Base-by-base conservation (phyloP, 2,329 filamentous ascomycete species). In the Pseudohalonectria lignicola region DNA sequence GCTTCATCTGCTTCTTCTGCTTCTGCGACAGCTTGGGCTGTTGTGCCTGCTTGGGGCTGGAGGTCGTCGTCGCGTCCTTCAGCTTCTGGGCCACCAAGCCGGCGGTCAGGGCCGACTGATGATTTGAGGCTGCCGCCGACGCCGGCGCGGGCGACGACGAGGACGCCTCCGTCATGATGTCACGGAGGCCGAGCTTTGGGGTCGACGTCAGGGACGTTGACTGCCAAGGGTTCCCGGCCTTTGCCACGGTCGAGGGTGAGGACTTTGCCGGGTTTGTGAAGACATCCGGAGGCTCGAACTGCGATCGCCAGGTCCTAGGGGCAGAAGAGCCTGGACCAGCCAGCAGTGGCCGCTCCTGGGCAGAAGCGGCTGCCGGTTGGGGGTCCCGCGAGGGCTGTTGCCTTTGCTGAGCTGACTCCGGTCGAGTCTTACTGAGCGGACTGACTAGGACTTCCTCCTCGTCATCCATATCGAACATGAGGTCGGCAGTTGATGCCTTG, bases 381-480 rank as follows among this genome's bases (percentile, higher is more conserved):
- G n/a, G n/a, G n/a, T n/a, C n/a, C n/a, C n/a, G n/a, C n/a, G n/a
- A n/a, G n/a, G n/a, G n/a, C n/a, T n/a, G n/a, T n/a, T n/a, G n/a
- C n/a, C n/a, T n/a, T n/a, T n/a, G n/a, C n/a, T n/a, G n/a, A n/a
- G n/a, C n/a, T n/a, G n/a, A n/a, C n/a, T n/a, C n/a, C n/a, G n/a
- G n/a, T n/a, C n/a, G n/a, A n/a, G n/a, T n/a, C n/a, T n/a, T n/a
- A n/a, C n/a, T n/a, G n/a, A n/a, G n/a, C n/a, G n/a, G n/a, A n/a
- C n/a, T n/a, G n/a, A n/a, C n/a, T n/a, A n/a, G n/a, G n/a, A n/a
- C n/a, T 23, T 37, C 35, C 32, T 32, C 70, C 31, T 87, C 86
- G 28, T 93, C 87, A 41, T 94, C 90, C 87, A 95, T 95, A 46
- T 86, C 78, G 53, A 95, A 95, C 57, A 94, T 94, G 39, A 95